These are phyloP conservation scores for Jackrogersella multiformis DNA, from an alignment of 495 filamentous ascomycete species.

Conservation along the genomic window DNA sequence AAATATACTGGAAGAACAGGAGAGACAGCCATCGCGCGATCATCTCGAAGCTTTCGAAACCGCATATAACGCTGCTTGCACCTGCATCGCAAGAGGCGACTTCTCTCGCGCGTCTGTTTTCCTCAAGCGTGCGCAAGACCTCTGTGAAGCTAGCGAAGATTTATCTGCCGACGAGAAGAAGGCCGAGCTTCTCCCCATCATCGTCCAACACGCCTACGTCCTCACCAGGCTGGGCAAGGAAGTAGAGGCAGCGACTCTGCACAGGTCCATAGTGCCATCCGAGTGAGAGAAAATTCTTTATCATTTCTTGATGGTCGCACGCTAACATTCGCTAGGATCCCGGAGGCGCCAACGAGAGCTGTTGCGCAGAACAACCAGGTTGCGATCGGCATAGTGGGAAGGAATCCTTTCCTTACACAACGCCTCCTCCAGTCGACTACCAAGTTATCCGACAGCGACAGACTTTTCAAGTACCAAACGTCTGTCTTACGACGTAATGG, in stretches of 20 bases:
- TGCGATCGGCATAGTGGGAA: conserved; percentile 61
- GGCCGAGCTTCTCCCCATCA: conserved; percentile 83
- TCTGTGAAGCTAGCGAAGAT: conserved; percentile 86
- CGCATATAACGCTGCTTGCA: conserved; percentile 91
- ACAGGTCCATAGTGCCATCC: conserved; percentile 63
- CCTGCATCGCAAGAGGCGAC: conserved; percentile 81
- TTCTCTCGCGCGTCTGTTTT: conserved; percentile 78
- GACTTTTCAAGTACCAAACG: conserved; percentile 80
- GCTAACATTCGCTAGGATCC: conserved; percentile 64
- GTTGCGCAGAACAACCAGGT: conserved; percentile 84
- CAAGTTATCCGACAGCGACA: conserved; percentile 68
- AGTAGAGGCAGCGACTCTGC: conserved; percentile 74
- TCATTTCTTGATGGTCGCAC: neutral
- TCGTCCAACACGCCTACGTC: conserved; percentile 87
- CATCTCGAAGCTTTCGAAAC: conserved; percentile 93
- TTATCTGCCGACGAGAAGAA: conserved; percentile 83
- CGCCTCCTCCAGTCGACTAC: conserved; percentile 69
- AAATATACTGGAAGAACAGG: conserved; percentile 49
- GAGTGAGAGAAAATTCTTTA: conserved; percentile 46
- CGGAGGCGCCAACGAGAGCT: conserved; percentile 77
- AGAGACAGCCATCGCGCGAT: conserved; percentile 69
- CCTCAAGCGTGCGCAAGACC: conserved; percentile 83
- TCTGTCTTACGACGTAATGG: conserved; percentile 73
- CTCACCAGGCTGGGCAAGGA: conserved; percentile 74
- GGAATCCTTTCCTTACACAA: conserved; percentile 83